phyloP scores from a whole-genome alignment of 805 yeast genomes.

The Suhomyces xylopsoci region DNA sequence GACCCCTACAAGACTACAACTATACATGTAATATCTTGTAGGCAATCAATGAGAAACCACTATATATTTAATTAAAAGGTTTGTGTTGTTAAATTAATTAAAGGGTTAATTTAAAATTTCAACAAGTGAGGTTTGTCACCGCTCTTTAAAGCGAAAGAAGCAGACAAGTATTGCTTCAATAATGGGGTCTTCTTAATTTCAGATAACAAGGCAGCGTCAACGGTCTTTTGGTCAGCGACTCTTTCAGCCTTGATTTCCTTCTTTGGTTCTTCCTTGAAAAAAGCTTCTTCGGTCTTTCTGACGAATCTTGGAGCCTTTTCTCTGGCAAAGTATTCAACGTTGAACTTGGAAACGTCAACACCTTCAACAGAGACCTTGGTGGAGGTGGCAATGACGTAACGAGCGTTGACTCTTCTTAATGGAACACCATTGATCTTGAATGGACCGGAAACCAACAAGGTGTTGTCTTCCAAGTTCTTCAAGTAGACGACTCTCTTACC shows the following conservation, averaged over 20 bases:
- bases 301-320: conserved; percentile 80
- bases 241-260: conserved; percentile 89
- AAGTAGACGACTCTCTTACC: conserved; percentile 99
- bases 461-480: conserved; percentile 96
- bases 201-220: conserved; percentile 87
- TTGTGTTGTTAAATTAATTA: conserved; percentile 29
- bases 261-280: conserved; percentile 73
- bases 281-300: conserved; percentile 91
- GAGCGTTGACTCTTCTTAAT: conserved; percentile 97
- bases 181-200: conserved; percentile 97
- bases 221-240: conserved; percentile 92
- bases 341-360: conserved; percentile 86
- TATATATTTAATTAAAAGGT: conserved; percentile 1
- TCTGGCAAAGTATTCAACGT: conserved; percentile 93
- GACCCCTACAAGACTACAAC: neutral
- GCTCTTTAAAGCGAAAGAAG: conserved; percentile 93
- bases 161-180: conserved; percentile 92
- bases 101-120: conserved; percentile 83
- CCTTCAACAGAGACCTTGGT: conserved; percentile 79
- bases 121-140: conserved; percentile 98
- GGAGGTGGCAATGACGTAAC: conserved; percentile 98
- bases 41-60: neutral
- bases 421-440: conserved; percentile 99
- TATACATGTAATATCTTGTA: conserved; percentile 5
- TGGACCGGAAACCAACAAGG: conserved; percentile 96